Evolutionary conservation across 192 early-diverging fungal genomes (phyloP).

Genomic region (Coemansia sp.): DNA sequence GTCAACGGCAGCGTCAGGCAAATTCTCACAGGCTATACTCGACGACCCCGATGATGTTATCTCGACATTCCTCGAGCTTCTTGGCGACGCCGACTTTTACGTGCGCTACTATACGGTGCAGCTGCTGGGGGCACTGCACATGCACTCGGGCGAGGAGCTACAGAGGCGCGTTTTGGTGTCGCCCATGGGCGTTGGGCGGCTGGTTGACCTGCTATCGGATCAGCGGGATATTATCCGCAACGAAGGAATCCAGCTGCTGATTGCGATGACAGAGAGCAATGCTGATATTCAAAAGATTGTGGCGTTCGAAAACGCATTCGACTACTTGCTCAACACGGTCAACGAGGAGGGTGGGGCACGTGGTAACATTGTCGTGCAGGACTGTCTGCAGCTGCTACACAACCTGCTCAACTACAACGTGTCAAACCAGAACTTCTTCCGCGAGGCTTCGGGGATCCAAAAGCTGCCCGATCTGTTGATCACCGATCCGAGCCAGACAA

Average conservation of each 20-base stretch:
- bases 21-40: conserved; percentile 38
- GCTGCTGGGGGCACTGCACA: conserved; percentile 73
- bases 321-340: conserved; percentile 83
- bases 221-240: conserved; percentile 94
- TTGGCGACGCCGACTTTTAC: conserved; percentile 92
- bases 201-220: conserved; percentile 94
- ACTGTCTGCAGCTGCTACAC: conserved; percentile 88
- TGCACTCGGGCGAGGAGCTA: conserved; percentile 54
- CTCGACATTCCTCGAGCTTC: conserved; percentile 76
- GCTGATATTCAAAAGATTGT: conserved; percentile 99
- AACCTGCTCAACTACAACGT: conserved; percentile 95
- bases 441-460: conserved; percentile 93
- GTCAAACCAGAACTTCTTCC: conserved; percentile 98
- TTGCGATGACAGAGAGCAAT: conserved; percentile 86
- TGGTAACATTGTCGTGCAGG: conserved; percentile 91
- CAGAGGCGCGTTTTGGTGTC: conserved; percentile 84
- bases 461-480: conserved; percentile 77
- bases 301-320: conserved; percentile 98
- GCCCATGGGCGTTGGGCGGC: conserved; percentile 78
- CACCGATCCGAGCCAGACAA: conserved; percentile 52
- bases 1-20: conserved; percentile 18
- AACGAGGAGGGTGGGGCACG: conserved; percentile 87
- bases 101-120: conserved; percentile 90
- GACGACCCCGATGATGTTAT: conserved; percentile 61
- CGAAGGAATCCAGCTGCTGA: conserved; percentile 89